These are phyloP conservation scores for Curvularia eragrostidis DNA, from an alignment of 2,329 filamentous ascomycete genomes.

Conservation along the genomic window DNA sequence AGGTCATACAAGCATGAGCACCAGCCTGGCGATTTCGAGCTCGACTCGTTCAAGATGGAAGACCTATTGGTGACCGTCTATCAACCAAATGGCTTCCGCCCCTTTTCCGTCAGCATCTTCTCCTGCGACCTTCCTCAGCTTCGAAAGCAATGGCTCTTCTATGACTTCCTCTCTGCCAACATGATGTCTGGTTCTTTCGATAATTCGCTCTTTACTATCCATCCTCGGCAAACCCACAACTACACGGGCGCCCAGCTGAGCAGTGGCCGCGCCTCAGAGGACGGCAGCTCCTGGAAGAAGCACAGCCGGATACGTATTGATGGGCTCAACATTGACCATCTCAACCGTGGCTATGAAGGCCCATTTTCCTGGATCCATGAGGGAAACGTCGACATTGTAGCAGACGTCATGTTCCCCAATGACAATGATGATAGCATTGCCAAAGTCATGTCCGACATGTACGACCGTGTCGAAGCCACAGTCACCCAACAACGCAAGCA, in stretches of 20 bases:
- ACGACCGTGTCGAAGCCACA: conserved; percentile 92
- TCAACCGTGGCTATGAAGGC: conserved; percentile 90
- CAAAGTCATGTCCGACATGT: conserved; percentile 96
- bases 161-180: conserved; percentile 93
- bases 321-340: conserved; percentile 90
- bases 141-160: conserved; percentile 96
- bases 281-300: conserved; percentile 86
- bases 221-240: conserved; percentile 88
- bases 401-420: conserved; percentile 91
- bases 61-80: conserved; percentile 91
- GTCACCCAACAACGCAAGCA: conserved; percentile 76
- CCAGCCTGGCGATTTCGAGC: conserved; percentile 91
- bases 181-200: conserved; percentile 97
- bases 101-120: conserved; percentile 93
- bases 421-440: conserved; percentile 87
- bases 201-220: conserved; percentile 94
- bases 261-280: conserved; percentile 64
- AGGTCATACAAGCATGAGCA: conserved; percentile 88
- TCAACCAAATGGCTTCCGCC: conserved; percentile 89
- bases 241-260: conserved; percentile 69
- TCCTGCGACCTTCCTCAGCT: conserved; percentile 92
- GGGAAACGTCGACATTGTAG: conserved; percentile 94
- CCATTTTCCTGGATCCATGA: conserved; percentile 98
- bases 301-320: conserved; percentile 92
- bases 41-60: conserved; percentile 95